Base-by-base conservation (phyloP, 192 early-diverging fungal genomes). In the Coemansia sp. region DNA sequence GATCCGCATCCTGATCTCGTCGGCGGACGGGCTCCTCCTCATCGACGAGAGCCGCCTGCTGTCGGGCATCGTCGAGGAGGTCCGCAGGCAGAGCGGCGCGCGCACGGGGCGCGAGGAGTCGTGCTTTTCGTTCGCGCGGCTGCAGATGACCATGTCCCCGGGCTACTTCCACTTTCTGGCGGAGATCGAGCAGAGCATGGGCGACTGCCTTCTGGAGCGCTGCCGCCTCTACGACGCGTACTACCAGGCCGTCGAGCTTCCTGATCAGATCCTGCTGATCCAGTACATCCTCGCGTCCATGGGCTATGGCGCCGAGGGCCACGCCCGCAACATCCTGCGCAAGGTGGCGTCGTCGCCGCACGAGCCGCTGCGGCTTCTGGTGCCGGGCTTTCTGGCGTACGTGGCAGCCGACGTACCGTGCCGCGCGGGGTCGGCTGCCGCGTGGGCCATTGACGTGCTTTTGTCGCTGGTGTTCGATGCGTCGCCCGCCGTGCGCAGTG, bases 71-170 rank as follows among this genome's bases (percentile, higher is more conserved):
- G 81, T 84, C 19, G 77, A 84, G 16, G 81, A 84, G 45, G 64
- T 84, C 27, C 50, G 66, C 21, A 79, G 75, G 68, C 76, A 79
- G 46, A 79, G 75, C 64, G 68, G 59, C 59, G 72, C 73, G 37
- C 70, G 73, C 17, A 59, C 42, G n/a, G 60, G 61, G n/a, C 75
- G 75, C 41, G 80, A 77, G 11, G 80, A 83, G 54, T 84, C 81
- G 71, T 78, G 76, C 62, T 84, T 84, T 51, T 79, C 81, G 42
- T 79, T 79, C 62, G 73, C 77, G 9, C 69, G 77, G 14, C 63
- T 84, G 73, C 81, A 84, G 31, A 84, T 78, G 76, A 84, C 81
- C 17, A 78, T 84, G 77, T 78, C 81, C 7, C 81, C 81, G 0
- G 81, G 81, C 17, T 84, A 84, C 62, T 84, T 84, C 41, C 72